Evolutionary conservation across 108 stramenopile genomes (phyloP).

Genomic region (Cyclotella cryptica): DNA sequence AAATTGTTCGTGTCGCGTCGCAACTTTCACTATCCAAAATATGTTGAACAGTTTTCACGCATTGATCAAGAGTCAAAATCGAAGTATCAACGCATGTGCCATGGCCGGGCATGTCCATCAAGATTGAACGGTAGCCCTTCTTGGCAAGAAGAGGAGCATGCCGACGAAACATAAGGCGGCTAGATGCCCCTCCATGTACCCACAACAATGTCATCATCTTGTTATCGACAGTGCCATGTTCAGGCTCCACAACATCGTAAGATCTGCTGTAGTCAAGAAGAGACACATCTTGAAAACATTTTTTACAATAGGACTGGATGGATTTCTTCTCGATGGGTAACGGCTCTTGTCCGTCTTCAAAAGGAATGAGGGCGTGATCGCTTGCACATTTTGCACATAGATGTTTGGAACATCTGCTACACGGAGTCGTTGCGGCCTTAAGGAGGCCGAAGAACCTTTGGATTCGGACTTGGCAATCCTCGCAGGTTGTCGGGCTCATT

Average conservation of each 20-base stretch:
- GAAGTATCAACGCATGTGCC: constrained; percentile 55
- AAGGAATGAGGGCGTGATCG: constrained; percentile 36
- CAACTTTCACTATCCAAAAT: constrained; percentile 42
- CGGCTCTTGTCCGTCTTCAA: constrained; percentile 10
- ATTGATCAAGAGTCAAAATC: constrained; percentile 52
- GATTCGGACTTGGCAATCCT: constrained; percentile 30
- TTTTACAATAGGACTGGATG: constrained; percentile 49
- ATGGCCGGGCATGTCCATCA: constrained; percentile 59
- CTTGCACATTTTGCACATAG: constrained; percentile 26
- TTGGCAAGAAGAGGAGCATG: constrained; percentile 28
- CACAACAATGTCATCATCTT: constrained; percentile 41
- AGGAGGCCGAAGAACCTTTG: constrained; percentile 11
- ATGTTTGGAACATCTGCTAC: constrained; percentile 5
- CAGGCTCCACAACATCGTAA: constrained; percentile 49
- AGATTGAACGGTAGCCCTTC: constrained; percentile 31
- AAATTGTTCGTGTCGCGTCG: constrained; percentile 34
- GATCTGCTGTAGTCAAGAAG: constrained; percentile 52
- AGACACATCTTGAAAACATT: constrained; percentile 54
- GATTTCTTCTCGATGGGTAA: constrained; percentile 25
- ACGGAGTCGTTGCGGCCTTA: neutral
- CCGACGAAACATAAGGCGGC: constrained; percentile 48
- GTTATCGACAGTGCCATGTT: neutral
- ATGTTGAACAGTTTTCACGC: constrained; percentile 33
- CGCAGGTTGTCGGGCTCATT: constrained; percentile 13
- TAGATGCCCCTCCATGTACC: constrained; percentile 56